Conservation (phyloP, 768 basidiomycete species). For the Kwoniella sp. region DNA sequence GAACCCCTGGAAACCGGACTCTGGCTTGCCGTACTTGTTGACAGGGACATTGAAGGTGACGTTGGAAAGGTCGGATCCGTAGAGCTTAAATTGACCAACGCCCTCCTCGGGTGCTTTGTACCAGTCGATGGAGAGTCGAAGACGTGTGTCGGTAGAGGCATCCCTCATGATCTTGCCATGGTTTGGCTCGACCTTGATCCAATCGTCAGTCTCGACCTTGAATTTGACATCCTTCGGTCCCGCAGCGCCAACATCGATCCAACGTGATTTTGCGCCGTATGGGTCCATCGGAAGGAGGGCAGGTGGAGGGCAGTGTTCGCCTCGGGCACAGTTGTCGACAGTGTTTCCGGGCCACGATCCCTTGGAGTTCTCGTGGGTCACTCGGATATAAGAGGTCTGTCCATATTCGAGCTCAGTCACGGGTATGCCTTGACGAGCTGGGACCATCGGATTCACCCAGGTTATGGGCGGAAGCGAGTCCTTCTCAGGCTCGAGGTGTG, state of each 20-base stretch:
- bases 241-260: slow-evolving; percentile 67
- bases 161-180: slow-evolving; percentile 61
- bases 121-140: slow-evolving; percentile 68
- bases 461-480: slow-evolving; percentile 59
- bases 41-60: slow-evolving; percentile 38
- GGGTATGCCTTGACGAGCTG: slow-evolving; percentile 59
- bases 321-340: slow-evolving; percentile 62
- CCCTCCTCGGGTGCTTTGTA: slow-evolving; percentile 48
- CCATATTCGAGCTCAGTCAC: slow-evolving; percentile 56
- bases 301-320: slow-evolving; percentile 52
- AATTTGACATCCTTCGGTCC: slow-evolving; percentile 66
- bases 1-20: slow-evolving; percentile 59
- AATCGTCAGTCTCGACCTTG: slow-evolving; percentile 62
- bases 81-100: slow-evolving; percentile 13
- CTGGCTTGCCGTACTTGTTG: slow-evolving; percentile 21
- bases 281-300: slow-evolving; percentile 62
- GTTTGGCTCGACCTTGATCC: slow-evolving; percentile 62
- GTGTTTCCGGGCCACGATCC: slow-evolving; percentile 76
- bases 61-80: slow-evolving; percentile 37
- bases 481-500: slow-evolving; percentile 67
- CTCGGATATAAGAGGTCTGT: slow-evolving; percentile 67
- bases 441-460: slow-evolving; percentile 61
- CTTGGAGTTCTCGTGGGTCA: slow-evolving; percentile 65
- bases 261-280: slow-evolving; percentile 64
- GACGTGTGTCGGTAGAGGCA: slow-evolving; percentile 61